phyloP scores from a whole-genome alignment of 129 eudicot genomes.

The Tanacetum coccineum region DNA sequence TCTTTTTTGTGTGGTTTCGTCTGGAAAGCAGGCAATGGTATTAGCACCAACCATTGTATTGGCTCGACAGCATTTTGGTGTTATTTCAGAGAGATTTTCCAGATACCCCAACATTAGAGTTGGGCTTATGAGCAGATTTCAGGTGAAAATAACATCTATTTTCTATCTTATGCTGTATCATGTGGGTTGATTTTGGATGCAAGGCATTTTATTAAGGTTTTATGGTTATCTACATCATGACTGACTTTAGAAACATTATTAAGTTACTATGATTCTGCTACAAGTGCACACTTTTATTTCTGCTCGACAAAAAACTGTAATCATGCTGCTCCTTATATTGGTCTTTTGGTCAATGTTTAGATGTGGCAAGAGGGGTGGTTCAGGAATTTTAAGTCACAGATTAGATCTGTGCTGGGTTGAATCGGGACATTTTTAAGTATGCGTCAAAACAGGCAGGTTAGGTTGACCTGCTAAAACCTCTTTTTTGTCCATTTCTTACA shows the following conservation, averaged over 20 bases:
- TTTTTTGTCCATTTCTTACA: too few relatives aligned
- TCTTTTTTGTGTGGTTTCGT: slow-evolving; percentile 75
- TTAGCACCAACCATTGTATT: slow-evolving; percentile 95
- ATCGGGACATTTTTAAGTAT: not conserved
- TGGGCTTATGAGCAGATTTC: slow-evolving; percentile 98
- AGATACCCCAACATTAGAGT: slow-evolving; percentile 62
- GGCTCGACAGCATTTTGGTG: slow-evolving; percentile 92
- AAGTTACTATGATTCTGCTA: not conserved
- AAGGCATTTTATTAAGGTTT: not conserved
- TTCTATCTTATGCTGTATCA: slow-evolving; percentile 6
- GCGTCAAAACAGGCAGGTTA: too few relatives aligned
- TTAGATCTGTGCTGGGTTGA: not conserved
- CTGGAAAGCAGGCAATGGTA: slow-evolving; percentile 96
- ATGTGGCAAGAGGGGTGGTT: not conserved
- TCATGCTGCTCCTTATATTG: not conserved
- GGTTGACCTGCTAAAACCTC: too few relatives aligned
- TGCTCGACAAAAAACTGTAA: not conserved
- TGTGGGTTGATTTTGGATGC: not conserved
- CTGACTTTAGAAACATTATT: not conserved
- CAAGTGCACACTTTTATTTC: not conserved
- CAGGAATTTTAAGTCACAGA: not conserved
- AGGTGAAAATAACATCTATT: slow-evolving; percentile 42
- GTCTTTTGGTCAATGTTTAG: not conserved
- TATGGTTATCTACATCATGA: slow-evolving; percentile 2
- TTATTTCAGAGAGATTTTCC: slow-evolving; percentile 78